Conservation (phyloP, 306 rosid genomes). For the Cercis canadensis region DNA sequence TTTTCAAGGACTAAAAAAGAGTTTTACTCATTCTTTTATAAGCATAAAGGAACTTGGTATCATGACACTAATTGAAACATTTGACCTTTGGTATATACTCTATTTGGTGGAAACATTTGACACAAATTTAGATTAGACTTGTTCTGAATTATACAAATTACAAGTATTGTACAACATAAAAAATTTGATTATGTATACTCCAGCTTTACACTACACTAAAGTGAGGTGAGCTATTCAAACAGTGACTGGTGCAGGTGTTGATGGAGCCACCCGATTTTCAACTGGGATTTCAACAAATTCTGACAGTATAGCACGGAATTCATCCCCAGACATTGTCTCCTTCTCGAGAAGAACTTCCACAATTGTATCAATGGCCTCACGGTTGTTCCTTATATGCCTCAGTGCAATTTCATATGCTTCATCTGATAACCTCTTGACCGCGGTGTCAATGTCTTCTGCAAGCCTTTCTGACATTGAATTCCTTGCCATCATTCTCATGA, state of each 20-base stretch:
- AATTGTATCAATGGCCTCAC: conserved; percentile 92
- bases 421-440: conserved; percentile 82
- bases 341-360: conserved; percentile 94
- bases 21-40: too few species aligned
- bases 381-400: conserved; percentile 87
- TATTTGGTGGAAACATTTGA: too few species aligned
- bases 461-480: conserved; percentile 98
- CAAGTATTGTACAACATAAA: conserved; percentile 51
- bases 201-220: conserved; percentile 41
- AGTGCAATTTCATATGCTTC: conserved; percentile 87
- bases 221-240: conserved; percentile 55
- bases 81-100: too few species aligned
- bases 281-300: conserved; percentile 90
- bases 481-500: conserved; percentile 99
- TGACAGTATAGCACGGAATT: conserved; percentile 86
- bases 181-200: conserved; percentile 27
- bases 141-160: conserved; percentile 40
- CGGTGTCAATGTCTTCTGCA: conserved; percentile 89
- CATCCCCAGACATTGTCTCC: conserved; percentile 88
- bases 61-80: too few species aligned
- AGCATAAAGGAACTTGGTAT: too few species aligned
- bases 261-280: conserved; percentile 71
- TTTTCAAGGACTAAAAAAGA: too few species aligned
- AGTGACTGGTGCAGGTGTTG: conserved; percentile 74
- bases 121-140: background rate